Evolutionary conservation across 768 basidiomycete genomes (phyloP), one percentile per base, ranked within the genome.

Genomic region (Hericium coralloides): DNA sequence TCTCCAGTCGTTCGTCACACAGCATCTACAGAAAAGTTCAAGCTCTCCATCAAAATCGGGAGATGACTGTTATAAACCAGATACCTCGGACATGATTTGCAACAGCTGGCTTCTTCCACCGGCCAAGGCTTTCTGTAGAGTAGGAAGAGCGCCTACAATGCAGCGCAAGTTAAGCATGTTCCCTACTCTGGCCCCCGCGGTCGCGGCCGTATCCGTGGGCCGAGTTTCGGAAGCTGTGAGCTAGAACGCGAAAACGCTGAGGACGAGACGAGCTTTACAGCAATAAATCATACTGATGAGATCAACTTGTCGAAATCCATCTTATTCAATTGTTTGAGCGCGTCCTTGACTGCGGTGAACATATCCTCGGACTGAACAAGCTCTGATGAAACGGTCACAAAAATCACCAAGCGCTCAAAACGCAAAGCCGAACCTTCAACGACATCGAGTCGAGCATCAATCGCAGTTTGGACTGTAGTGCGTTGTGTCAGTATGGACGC

Each of bases 281-380:
- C n/a, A 23, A 2, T 14, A 5, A 37, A 4, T 25, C 75, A 58
- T 64, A 86, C 89, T 25, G 81, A 81, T 49, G 79, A 82, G 38
- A 92, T 87, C 7, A 97, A 72, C 66, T 89, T 94, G 69, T 98
- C 95, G 25, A 95, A 79, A 64, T 98, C 95, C 68, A 89, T 75
- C 65, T 88, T 87, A 66, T 89, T 84, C 54, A 93, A 69, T 2
- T 76, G 69, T 67, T 83, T 86, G 48, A 95, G 74, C 0, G 84
- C 87, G 59, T 82, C 79, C 54, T 84, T 79, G 48, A 90, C 72
- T 36, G 83, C 79, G 3, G 76, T 82, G 64, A 87, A 92, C 37
- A 75, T 76, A 53, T 90, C 87, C 70, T 94, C 92, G 4, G 78
- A 78, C 54, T 87, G 79, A 22, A 93, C 76, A 0, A 97, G 71